Conservation (phyloP, 2,329 filamentous ascomycete genomes). For the Sporothrix sp. region DNA sequence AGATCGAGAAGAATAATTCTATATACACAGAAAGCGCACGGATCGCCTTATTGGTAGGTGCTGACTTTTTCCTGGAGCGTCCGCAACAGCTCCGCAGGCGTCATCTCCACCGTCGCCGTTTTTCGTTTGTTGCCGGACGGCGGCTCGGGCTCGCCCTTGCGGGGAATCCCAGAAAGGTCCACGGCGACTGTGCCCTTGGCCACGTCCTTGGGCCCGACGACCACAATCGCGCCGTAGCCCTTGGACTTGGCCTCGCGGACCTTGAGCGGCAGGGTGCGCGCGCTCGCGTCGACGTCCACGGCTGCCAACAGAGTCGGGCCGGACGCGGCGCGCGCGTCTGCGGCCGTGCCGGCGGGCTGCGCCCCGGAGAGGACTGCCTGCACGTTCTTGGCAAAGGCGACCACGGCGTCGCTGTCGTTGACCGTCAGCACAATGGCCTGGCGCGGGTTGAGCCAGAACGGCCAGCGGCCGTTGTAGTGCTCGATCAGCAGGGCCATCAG, state of each 20-base stretch:
- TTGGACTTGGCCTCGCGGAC: conserved; percentile 60
- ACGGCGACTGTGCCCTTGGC: conserved; percentile 46
- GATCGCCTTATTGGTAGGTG: conserved; percentile 34
- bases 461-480: conserved; percentile 69
- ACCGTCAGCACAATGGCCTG: conserved; percentile 68
- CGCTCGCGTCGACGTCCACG: conserved; percentile 60
- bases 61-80: conserved; percentile 38
- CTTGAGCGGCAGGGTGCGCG: conserved; percentile 56
- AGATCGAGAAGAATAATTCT: not conserved
- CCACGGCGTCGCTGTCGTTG: conserved; percentile 48
- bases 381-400: conserved; percentile 38
- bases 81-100: conserved; percentile 34
- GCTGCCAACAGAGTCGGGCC: conserved; percentile 47
- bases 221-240: conserved; percentile 64
- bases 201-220: conserved; percentile 59
- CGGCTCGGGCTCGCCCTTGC: not conserved
- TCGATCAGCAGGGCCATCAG: conserved; percentile 81
- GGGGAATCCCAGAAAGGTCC: conserved; percentile 25
- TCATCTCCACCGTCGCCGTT: conserved; percentile 24
- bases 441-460: conserved; percentile 78
- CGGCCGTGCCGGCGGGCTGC: conserved; percentile 36
- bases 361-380: conserved; percentile 42
- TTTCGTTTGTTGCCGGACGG: not conserved
- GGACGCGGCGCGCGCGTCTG: conserved; percentile 26
- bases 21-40: not conserved